These are phyloP conservation scores for Orbilia ellipsospora DNA, from an alignment of 2,329 filamentous ascomycete species.

Conservation along the genomic window DNA sequence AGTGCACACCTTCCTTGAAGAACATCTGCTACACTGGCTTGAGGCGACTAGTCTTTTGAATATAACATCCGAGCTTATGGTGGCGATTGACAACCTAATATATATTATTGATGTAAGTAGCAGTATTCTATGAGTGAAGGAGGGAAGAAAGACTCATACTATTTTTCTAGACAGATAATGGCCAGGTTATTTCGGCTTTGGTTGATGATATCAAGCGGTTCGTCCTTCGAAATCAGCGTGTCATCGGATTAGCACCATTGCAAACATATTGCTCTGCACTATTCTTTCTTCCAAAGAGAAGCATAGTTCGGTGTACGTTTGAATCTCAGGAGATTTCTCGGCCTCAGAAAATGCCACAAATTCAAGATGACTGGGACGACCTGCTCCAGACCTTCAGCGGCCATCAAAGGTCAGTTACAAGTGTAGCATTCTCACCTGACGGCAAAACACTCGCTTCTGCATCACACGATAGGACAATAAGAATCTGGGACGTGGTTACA, in stretches of 20 bases:
- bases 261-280: slow-evolving; percentile 24
- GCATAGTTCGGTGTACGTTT: slow-evolving; percentile 11
- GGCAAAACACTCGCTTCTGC: background rate
- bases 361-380: slow-evolving; percentile 14
- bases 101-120: too few relatives aligned
- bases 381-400: slow-evolving; percentile 6
- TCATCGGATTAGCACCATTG: slow-evolving; percentile 4
- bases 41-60: slow-evolving; percentile 61
- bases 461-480: background rate
- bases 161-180: background rate
- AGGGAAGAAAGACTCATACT: too few relatives aligned
- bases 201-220: slow-evolving; percentile 52
- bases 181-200: background rate
- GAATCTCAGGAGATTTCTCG: background rate
- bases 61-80: background rate
- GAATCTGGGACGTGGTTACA: background rate
- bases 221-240: slow-evolving; percentile 1
- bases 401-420: background rate
- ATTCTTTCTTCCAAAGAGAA: slow-evolving; percentile 4
- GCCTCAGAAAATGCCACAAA: background rate
- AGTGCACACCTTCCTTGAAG: slow-evolving; percentile 60
- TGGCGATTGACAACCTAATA: too few relatives aligned
- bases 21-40: slow-evolving; percentile 62
- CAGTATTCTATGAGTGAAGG: too few relatives aligned
- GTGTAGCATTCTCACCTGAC: background rate